A percentile compares a stretch with the other conserved stretches of the same genome.
Evolutionary conservation across 768 basidiomycete genomes (phyloP).

Genomic region (Sistotremastrum niveocremeum): DNA sequence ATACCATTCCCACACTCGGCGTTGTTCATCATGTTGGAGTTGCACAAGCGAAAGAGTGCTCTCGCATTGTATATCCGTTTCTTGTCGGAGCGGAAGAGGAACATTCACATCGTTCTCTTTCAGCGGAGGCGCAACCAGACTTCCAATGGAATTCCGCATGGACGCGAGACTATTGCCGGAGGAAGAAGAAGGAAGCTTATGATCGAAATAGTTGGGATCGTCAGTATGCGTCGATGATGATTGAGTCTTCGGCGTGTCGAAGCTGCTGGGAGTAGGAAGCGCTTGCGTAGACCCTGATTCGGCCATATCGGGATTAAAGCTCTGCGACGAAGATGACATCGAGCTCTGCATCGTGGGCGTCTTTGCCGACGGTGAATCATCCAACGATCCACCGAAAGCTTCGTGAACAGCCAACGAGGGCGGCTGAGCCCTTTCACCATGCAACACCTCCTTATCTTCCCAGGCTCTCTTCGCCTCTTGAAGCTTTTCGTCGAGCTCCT

Average conservation of each 20-base stretch:
- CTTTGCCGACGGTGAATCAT: too few relatives aligned
- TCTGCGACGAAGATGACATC: too few relatives aligned
- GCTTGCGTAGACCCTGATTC: slow-evolving; percentile 21
- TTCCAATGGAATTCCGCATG: slow-evolving; percentile 11
- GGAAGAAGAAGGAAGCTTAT: slow-evolving; percentile 18
- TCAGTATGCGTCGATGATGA: slow-evolving; percentile 15
- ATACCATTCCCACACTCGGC: slow-evolving; percentile 94
- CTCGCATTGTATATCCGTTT: slow-evolving; percentile 59
- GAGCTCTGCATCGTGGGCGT: too few relatives aligned
- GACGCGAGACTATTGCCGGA: slow-evolving; percentile 16
- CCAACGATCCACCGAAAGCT: not conserved
- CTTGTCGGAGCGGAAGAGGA: slow-evolving; percentile 40
- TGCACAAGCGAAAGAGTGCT: slow-evolving; percentile 57
- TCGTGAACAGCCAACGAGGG: not conserved
- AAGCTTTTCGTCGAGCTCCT: slow-evolving; percentile 74
- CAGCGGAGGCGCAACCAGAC: slow-evolving; percentile 14
- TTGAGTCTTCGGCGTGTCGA: slow-evolving; percentile 22
- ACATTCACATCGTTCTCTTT: slow-evolving; percentile 16
- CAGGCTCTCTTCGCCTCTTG: slow-evolving; percentile 55
- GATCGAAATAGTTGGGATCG: slow-evolving; percentile 31
- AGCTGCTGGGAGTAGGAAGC: slow-evolving; percentile 22
- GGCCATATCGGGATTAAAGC: too few relatives aligned
- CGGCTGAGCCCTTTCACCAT: slow-evolving; percentile 48
- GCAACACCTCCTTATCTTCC: slow-evolving; percentile 75
- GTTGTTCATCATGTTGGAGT: slow-evolving; percentile 76